Base-by-base conservation (phyloP, 768 basidiomycete species). In the Termitomyces sp. region DNA sequence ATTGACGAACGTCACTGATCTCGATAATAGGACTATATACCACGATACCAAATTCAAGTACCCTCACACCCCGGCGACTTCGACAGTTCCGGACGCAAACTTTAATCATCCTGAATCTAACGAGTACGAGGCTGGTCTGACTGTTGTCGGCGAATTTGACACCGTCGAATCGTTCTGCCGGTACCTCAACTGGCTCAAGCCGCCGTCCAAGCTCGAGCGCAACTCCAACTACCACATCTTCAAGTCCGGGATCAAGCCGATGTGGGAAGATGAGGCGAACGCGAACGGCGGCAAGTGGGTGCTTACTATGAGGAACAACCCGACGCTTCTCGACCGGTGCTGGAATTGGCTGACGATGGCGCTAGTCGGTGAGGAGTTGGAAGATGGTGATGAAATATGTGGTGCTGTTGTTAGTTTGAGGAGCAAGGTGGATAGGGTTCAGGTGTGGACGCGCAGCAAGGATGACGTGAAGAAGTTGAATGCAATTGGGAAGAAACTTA, bases 191-290 rank as follows among this genome's bases (percentile, higher is more conserved):
- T 94, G 92, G 92, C 85, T 93, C 60, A 94, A 94, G 71, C 89
- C 90, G 0, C 95, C 95, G 11, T 92, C 91, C 34, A 83, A 85
- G 65, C 83, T 96, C 34, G 90, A 94, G 65, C 86, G 86, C 65
- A 93, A 92, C 73, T 89, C 89, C 45, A 98, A 97, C 73, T 95
- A 96, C 65, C 95, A 98, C 68, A 80, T 98, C 54, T 97, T 98
- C 83, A 96, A 96, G 74, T 80, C 84, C 21, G 91, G 91, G 17
- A 95, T 95, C 77, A 92, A 93, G 68, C 92, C 92, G 14, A 96
- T 97, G 95, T 97, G 94, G 94, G 95, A 96, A 74, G 95, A 96
- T 69, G 83, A 83, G 31, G 90, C 92, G 53, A 97, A 97, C 66
- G 89, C 90, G 25, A 82, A 87, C 53, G 95, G 95, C 19, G 95